Conservation (phyloP, 345 rosid species). For the Angophora floribunda region DNA sequence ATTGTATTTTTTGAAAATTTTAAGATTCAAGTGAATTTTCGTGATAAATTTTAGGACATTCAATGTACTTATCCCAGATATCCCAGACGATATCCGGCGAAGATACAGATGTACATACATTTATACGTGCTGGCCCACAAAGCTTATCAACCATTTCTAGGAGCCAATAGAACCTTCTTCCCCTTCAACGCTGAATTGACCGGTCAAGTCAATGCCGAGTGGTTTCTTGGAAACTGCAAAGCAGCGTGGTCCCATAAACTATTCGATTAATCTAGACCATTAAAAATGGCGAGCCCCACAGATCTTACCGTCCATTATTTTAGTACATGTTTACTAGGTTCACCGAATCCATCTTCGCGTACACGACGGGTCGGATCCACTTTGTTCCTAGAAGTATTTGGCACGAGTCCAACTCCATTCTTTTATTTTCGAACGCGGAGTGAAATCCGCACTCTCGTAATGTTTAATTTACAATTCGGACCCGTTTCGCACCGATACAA, state of each 20-base stretch:
- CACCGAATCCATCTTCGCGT: not conserved
- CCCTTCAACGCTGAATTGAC: not conserved
- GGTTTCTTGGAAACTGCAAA: not conserved
- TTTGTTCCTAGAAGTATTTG: not conserved
- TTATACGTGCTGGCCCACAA: not conserved
- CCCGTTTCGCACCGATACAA: not conserved
- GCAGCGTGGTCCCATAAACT: not conserved
- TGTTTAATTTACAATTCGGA: not conserved
- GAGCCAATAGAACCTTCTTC: not conserved
- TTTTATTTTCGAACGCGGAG: not conserved
- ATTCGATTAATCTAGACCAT: not conserved
- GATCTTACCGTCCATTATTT: not conserved
- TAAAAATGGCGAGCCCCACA: not conserved
- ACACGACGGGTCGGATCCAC: not conserved
- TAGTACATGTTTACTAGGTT: not conserved
- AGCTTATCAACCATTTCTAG: not conserved
- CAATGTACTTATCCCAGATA: too few relatives aligned
- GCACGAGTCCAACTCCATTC: not conserved
- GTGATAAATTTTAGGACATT: too few relatives aligned
- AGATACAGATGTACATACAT: not conserved
- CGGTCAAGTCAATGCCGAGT: not conserved
- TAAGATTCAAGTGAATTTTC: too few relatives aligned
- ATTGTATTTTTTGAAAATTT: too few relatives aligned
- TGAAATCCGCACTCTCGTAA: not conserved
- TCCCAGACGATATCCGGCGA: not conserved